A percentile compares a stretch with the other conserved stretches of the same genome.
Conservation (phyloP, 352 stramenopile genomes). For the Globisporangium viniferum region DNA sequence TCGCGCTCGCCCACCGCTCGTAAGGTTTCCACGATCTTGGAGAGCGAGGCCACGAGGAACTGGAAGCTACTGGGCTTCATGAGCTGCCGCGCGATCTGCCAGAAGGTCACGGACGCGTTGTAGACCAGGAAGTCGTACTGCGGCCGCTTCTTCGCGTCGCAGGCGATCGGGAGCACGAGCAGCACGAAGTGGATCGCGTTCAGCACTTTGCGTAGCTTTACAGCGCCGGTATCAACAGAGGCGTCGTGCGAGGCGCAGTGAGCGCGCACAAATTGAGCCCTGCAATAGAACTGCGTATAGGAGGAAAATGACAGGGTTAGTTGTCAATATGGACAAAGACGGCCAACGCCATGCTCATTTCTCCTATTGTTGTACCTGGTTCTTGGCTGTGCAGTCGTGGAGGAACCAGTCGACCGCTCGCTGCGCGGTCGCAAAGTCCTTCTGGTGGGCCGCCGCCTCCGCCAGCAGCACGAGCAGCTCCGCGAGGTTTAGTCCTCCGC, state of each 20-base stretch:
- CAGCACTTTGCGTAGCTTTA: slow-evolving; percentile 47
- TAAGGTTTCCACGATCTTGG: slow-evolving; percentile 64
- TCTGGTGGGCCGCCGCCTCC: slow-evolving; percentile 63
- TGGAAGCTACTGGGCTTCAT: slow-evolving; percentile 80
- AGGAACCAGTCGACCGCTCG: slow-evolving; percentile 71
- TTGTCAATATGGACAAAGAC: neutral
- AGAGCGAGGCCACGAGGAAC: slow-evolving; percentile 66
- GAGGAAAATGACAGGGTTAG: neutral
- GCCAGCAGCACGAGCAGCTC: slow-evolving; percentile 79
- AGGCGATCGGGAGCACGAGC: slow-evolving; percentile 69
- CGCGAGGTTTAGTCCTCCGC: slow-evolving; percentile 36
- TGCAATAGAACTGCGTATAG: slow-evolving; percentile 78
- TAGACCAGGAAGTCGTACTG: slow-evolving; percentile 91
- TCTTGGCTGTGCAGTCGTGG: slow-evolving; percentile 50
- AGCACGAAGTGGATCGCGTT: slow-evolving; percentile 79
- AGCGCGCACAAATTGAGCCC: slow-evolving; percentile 78
- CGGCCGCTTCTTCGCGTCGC: slow-evolving; percentile 48
- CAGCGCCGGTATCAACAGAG: slow-evolving; percentile 31
- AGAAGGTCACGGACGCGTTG: slow-evolving; percentile 88
- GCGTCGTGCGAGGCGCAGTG: slow-evolving; percentile 52
- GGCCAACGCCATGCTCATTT: neutral
- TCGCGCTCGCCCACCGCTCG: slow-evolving; percentile 70
- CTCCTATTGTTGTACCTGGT: slow-evolving; percentile 52
- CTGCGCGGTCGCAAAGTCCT: slow-evolving; percentile 57
- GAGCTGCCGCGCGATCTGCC: slow-evolving; percentile 76